Percentiles rank a stretch among this genome's conserved stretches.
Evolutionary conservation across 371 early-diverging fungal genomes (phyloP).

Genomic region (Circinella minor): DNA sequence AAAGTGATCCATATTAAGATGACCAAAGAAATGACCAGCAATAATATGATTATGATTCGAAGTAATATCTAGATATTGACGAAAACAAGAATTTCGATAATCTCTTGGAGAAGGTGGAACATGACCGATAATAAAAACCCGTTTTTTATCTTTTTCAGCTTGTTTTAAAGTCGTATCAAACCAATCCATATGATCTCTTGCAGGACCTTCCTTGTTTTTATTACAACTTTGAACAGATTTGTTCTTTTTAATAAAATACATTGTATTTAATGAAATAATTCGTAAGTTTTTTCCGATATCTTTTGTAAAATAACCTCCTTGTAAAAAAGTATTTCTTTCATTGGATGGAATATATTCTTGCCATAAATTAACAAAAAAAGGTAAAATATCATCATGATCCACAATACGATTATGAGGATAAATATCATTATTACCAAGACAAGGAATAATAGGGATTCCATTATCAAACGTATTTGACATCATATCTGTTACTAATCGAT

Average conservation of each 20-base stretch:
- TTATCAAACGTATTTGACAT: constrained; percentile 38
- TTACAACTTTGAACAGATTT: constrained; percentile 70
- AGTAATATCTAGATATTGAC: constrained; percentile 62
- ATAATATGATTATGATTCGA: constrained; percentile 65
- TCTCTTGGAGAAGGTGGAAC: constrained; percentile 72
- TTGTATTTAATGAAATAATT: constrained; percentile 72
- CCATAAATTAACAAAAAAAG: constrained; percentile 60
- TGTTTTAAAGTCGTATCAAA: constrained; percentile 58
- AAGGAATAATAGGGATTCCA: constrained; percentile 61
- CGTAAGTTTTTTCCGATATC: constrained; percentile 55
- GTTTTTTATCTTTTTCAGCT: constrained; percentile 36
- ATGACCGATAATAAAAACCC: constrained; percentile 75
- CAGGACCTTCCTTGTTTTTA: constrained; percentile 55
- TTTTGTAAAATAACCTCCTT: constrained; percentile 72
- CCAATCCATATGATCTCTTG: constrained; percentile 73
- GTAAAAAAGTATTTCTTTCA: constrained; percentile 61
- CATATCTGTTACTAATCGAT: constrained; percentile 39
- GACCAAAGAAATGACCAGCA: constrained; percentile 78
- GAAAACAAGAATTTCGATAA: constrained; percentile 68
- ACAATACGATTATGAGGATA: constrained; percentile 70
- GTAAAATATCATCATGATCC: constrained; percentile 27
- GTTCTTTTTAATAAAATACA: constrained; percentile 75
- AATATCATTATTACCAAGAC: constrained; percentile 84
- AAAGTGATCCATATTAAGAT: constrained; percentile 84
- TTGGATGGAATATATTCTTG: constrained; percentile 58